Base-by-base conservation (phyloP, 2,329 filamentous ascomycete species). In the Alternaria infectoria region DNA sequence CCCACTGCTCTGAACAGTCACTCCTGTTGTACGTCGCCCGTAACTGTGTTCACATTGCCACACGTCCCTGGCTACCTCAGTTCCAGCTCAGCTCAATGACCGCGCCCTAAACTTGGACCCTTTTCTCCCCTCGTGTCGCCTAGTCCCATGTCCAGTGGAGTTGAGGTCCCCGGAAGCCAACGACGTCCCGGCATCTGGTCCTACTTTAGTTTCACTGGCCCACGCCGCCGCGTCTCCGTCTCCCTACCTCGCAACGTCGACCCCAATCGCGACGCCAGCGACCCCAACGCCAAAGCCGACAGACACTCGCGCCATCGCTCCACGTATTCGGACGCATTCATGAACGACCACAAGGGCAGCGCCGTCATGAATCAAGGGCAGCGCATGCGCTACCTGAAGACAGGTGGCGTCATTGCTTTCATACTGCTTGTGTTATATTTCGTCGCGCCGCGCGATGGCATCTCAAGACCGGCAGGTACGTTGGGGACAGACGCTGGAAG, bases 321-420 rank as follows among this genome's bases (percentile, higher is more conserved):
- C 45, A 77, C 79, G 66, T 77, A 74, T 52, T 73, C 75, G n/a
- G 69, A 75, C 65, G 73, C 70, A 76, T 79, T 77, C 69, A 82
- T 83, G 79, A 78, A 80, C 69, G 80, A 81, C 69, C 70, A 79
- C 73, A 83, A 83, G 76, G 74, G 80, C 59, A 77, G 79, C 79
- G 72, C 81, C 70, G 89, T 69, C 44, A 89, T 90, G 88, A 87
- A 87, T 71, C 87, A 88, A 81, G 86, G 85, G 68, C 86, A 88
- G 79, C 83, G 86, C 76, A 81, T 86, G 56, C 84, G 88, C 65
- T 88, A 86, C 73, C 74, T 90, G 72, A 90, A 89, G 82, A 87
- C 87, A 56, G 87, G 86, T 44, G 87, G 86, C 67, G 82, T 90
- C 64, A 81, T 90, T 64, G 83, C 84, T 57, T 83, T 88, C 66